Percentiles rank a stretch among this genome's conserved stretches.
Conservation (phyloP, 2,329 filamentous ascomycete species). For the Fusarium circinatum region DNA sequence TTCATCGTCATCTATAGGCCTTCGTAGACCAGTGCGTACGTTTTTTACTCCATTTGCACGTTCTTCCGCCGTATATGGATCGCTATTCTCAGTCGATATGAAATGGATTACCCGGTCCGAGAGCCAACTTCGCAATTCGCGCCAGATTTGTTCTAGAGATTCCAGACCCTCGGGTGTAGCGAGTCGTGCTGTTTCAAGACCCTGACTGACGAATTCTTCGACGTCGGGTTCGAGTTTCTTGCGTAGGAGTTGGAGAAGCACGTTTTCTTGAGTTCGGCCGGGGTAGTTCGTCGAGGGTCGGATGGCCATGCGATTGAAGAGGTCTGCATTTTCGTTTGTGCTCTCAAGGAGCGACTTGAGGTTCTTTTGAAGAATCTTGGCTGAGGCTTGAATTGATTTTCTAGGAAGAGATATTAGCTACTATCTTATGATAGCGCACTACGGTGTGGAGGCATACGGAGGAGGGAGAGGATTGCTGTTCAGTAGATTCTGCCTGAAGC, state of each 20-base stretch:
- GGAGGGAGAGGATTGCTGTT: constrained; percentile 73
- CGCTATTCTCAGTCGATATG: constrained; percentile 58
- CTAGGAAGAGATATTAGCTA: constrained; percentile 53
- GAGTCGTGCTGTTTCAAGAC: constrained; percentile 59
- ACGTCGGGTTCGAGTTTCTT: constrained; percentile 86
- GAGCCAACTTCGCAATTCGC: constrained; percentile 55
- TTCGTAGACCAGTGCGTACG: constrained; percentile 76
- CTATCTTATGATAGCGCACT: neutral
- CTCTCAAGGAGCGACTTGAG: constrained; percentile 73
- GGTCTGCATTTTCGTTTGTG: constrained; percentile 71
- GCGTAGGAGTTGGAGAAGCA: constrained; percentile 76
- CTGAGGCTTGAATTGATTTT: constrained; percentile 76
- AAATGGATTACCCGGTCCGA: constrained; percentile 54
- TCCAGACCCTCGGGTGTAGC: constrained; percentile 57
- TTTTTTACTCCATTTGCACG: constrained; percentile 71
- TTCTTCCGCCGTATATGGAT: constrained; percentile 79
- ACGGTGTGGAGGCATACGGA: constrained; percentile 58
- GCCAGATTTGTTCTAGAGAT: constrained; percentile 67
- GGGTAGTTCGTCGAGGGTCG: constrained; percentile 82
- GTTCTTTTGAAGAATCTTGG: constrained; percentile 76
- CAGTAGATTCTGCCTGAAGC: constrained; percentile 69
- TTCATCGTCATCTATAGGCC: constrained; percentile 63
- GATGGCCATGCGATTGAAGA: constrained; percentile 76
- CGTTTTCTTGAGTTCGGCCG: constrained; percentile 71
- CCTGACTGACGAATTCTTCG: constrained; percentile 76